Base-by-base conservation (phyloP, 768 basidiomycete species). In the Porpolomopsis calyptriformis region DNA sequence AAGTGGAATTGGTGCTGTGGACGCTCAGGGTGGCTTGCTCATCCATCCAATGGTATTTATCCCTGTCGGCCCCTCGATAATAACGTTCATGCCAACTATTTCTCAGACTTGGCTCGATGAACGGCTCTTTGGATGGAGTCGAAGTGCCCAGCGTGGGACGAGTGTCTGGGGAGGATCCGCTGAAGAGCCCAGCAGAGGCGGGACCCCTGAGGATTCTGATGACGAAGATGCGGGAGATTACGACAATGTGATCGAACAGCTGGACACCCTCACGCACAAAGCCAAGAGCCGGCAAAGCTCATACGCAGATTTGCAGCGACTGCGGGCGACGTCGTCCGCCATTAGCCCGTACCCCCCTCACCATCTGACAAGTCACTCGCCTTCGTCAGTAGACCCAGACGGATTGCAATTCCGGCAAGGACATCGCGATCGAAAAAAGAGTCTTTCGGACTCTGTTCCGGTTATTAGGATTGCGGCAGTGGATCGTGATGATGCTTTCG, bases 21-120 rank as follows among this genome's bases (percentile, higher is more conserved):
- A 87, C 59, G 84, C 83, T 0, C 86, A 89, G 65, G 86, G 85
- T 36, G 77, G 20, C 24, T 16, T 44, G 3, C 37, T 49, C 7
- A 49, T 33, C 12, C 48, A 49, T 23, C 48, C 48, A n/a, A 49
- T 49, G 48, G 47, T 43, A 29, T 33, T 33, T 34, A 6, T 6
- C 3, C 27, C 3, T 19, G 16, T 24, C 4, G n/a, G 36, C 25
- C 23, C 14, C 14, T 2, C 14, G 2, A 34, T n/a, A 18, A 38
- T 24, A 25, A 40, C 11, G 4, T 16, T 48, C 24, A 25, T 40
- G 22, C 19, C 82, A 43, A 74, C 89, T 23, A 72, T 93, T 26
- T 85, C 80, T 11, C 90, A 96, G 85, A 81, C 84, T 11, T 94
- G 90, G 90, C 74, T 94, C 12, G 91, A 96, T 60, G 92, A 94